Evolutionary conservation across 208 protist genomes (phyloP).

Genomic region (Trypanosoma congolense): DNA sequence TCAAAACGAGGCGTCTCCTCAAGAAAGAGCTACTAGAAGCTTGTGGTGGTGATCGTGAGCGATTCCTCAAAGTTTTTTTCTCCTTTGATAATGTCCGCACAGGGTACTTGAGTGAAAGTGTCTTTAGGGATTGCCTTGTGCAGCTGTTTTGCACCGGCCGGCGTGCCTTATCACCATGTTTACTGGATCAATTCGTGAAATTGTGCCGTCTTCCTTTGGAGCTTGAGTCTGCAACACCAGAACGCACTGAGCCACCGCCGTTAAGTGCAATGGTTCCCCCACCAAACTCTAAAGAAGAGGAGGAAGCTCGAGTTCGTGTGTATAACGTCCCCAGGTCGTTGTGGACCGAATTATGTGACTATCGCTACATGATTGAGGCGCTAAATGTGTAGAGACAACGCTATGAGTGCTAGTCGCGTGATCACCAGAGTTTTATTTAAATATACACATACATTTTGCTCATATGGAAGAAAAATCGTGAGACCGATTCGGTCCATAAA

Average conservation of each 20-base stretch:
- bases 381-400: conserved; percentile 26
- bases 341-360: conserved; percentile 38
- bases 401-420: too few species aligned
- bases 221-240: conserved; percentile 19
- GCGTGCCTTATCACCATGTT: conserved; percentile 29
- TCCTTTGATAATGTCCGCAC: conserved; percentile 31
- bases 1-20: conserved; percentile 26
- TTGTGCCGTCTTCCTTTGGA: conserved; percentile 39
- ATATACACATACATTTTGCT: too few species aligned
- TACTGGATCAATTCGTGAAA: conserved; percentile 34
- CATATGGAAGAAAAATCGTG: too few species aligned
- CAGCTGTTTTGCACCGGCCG: conserved; percentile 24
- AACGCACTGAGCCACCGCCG: too few species aligned
- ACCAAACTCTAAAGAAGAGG: conserved; percentile 21
- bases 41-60: conserved; percentile 32
- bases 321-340: conserved; percentile 22
- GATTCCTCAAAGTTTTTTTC: conserved; percentile 27
- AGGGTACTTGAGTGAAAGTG: conserved; percentile 34
- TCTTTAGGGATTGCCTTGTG: conserved; percentile 32
- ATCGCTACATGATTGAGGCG: conserved; percentile 46
- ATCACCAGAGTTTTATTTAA: too few species aligned
- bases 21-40: conserved; percentile 22
- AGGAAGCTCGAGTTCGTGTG: conserved; percentile 24
- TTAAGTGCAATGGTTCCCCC: neutral
- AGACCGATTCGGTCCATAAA: too few species aligned